Percentiles rank a stretch among this genome's conserved stretches.
These are phyloP conservation scores for Gossypium lobatum DNA, from an alignment of 441 rosid genomes.

Conservation along the genomic window DNA sequence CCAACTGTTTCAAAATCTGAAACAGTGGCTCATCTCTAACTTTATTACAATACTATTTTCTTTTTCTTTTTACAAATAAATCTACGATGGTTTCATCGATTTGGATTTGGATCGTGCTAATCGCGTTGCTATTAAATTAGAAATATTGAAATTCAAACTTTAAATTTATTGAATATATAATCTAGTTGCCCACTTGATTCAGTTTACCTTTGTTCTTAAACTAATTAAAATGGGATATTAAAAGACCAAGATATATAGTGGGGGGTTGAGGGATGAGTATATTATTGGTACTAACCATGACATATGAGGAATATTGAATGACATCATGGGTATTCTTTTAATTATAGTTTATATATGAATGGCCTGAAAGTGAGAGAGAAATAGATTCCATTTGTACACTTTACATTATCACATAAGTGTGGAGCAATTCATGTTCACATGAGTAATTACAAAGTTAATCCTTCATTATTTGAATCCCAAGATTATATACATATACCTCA, in stretches of 20 bases:
- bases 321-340: slow-evolving; percentile 14
- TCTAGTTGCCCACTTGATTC: background rate
- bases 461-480: background rate
- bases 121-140: background rate
- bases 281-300: background rate
- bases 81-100: too few species aligned
- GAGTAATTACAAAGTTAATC: slow-evolving; percentile 8
- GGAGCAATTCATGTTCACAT: background rate
- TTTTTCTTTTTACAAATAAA: too few species aligned
- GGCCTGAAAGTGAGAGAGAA: background rate
- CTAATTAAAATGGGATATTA: background rate
- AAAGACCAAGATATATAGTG: background rate
- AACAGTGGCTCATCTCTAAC: slow-evolving; percentile 16
- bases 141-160: background rate
- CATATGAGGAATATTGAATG: slow-evolving; percentile 24
- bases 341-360: background rate
- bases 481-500: background rate
- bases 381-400: slow-evolving; percentile 1
- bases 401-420: background rate
- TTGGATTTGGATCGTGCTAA: too few species aligned
- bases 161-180: background rate
- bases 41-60: background rate
- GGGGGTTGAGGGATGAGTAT: background rate
- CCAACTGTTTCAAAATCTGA: slow-evolving; percentile 33
- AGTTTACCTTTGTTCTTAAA: background rate